A percentile compares a stretch with the other conserved stretches of the same genome.
Evolutionary conservation across 2,329 filamentous ascomycete genomes (phyloP).

Genomic region (Claviceps humidiphila): DNA sequence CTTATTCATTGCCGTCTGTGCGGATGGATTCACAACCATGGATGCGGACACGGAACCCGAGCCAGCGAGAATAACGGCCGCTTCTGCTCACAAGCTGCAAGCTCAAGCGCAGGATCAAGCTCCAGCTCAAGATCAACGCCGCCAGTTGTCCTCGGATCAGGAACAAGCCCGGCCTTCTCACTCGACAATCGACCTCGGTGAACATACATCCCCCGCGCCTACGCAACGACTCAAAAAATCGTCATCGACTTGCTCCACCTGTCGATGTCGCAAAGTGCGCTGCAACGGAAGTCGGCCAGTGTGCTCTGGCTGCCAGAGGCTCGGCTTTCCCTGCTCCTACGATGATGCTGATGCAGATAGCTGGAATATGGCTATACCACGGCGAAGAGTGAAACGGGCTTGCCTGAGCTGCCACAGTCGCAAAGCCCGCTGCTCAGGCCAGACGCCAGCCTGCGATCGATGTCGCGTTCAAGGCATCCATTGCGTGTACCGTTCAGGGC

Average conservation of each 20-base stretch:
- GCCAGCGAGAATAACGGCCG: background rate
- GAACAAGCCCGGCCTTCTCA: background rate
- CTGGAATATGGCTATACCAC: constrained; percentile 32
- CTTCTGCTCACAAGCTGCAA: background rate
- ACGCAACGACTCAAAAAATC: constrained; percentile 27
- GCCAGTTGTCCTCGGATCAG: background rate
- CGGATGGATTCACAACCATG: constrained; percentile 4
- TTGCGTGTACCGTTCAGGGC: constrained; percentile 40
- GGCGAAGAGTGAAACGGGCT: constrained; percentile 41
- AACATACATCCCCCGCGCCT: constrained; percentile 9
- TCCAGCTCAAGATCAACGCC: too few species aligned
- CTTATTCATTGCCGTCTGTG: background rate
- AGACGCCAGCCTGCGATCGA: constrained; percentile 39
- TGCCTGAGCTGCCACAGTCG: constrained; percentile 45
- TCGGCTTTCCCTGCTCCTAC: constrained; percentile 45
- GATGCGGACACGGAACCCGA: constrained; percentile 3
- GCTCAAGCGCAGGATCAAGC: background rate
- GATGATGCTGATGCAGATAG: constrained; percentile 31
- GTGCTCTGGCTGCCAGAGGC: constrained; percentile 45
- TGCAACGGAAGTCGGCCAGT: constrained; percentile 40
- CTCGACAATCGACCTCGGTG: background rate
- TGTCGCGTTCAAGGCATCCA: constrained; percentile 38
- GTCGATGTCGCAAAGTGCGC: constrained; percentile 43
- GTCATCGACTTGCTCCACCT: constrained; percentile 39
- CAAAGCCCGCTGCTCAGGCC: constrained; percentile 46